A percentile compares a stretch with the other conserved stretches of the same genome.
phyloP scores from a whole-genome alignment of 169 alveolate genomes.

The Plasmodium gonderi region DNA sequence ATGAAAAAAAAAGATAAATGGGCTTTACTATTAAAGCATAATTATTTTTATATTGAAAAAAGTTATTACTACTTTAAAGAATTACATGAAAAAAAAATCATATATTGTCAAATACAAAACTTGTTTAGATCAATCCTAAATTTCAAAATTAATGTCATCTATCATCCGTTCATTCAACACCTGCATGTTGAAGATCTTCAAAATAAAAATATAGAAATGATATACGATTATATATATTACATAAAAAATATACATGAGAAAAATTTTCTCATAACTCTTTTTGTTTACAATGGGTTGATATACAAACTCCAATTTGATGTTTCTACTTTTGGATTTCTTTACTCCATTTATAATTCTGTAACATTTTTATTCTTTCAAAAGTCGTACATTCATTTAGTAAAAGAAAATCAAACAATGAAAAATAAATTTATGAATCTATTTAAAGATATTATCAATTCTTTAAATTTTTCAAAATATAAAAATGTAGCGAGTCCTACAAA shows the following conservation, averaged over 20 bases:
- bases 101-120: constrained; percentile 38
- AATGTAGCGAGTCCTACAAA: background rate
- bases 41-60: constrained; percentile 51
- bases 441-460: constrained; percentile 7
- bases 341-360: constrained; percentile 24
- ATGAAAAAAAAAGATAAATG: constrained; percentile 59
- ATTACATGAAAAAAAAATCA: constrained; percentile 57
- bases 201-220: background rate
- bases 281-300: constrained; percentile 12
- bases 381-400: background rate
- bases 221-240: constrained; percentile 14
- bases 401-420: constrained; percentile 4
- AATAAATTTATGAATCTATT: constrained; percentile 23
- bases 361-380: constrained; percentile 30
- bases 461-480: constrained; percentile 10
- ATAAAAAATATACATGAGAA: background rate
- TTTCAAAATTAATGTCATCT: constrained; percentile 25
- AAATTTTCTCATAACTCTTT: background rate
- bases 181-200: background rate
- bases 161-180: constrained; percentile 22
- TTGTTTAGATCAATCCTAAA: constrained; percentile 40
- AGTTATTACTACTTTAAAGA: constrained; percentile 53
- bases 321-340: background rate
- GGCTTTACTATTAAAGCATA: constrained; percentile 9
- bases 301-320: constrained; percentile 34